Base-by-base conservation (phyloP, 2,329 filamentous ascomycete genomes). In the Lecanicillium sp. region DNA sequence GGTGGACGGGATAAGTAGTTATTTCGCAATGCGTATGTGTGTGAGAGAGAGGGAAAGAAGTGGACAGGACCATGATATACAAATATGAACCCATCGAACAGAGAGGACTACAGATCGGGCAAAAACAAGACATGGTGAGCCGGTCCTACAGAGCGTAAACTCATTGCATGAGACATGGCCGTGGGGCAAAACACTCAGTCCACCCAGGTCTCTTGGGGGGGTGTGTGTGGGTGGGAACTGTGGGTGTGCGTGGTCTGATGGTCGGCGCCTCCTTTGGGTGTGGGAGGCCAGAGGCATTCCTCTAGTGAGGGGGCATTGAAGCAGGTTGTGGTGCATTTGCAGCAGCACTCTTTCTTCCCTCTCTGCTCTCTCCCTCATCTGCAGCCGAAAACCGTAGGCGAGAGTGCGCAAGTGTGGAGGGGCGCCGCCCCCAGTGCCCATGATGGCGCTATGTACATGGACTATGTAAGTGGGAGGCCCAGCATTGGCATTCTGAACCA, bases 251-350 rank as follows among this genome's bases (percentile, higher is more conserved):
- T 36, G 33, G 22, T 25, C 22, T 6, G 22, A 11, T 25, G 7
- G 11, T 40, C 20, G 39, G 32, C 39, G 36, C 39, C 33, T 32
- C 39, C 39, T 36, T 40, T 28, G 17, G 15, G 22, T 25, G 33
- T n/a, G 35, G 31, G 37, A 35, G 33, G 36, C 33, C 34, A 17
- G 8, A 25, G 19, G 28, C 39, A 40, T 40, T 40, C 39, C 39
- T 40, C 17, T 17, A 13, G 38, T 11, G 17, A 22, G 25, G 6
- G n/a, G 29, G 33, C 17, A 14, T 8, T 15, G 36, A 22, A 27
- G 29, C 33, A 22, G 19, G 9, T 17, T 31, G 18, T 15, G 22
- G 22, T 11, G n/a, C n/a, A n/a, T n/a, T n/a, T n/a, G n/a, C n/a
- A n/a, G n/a, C n/a, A n/a, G n/a, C n/a, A n/a, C n/a, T n/a, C n/a